Evolutionary conservation across 805 yeast genomes (phyloP), one percentile per base, ranked within the genome.

Genomic region (Tanozyma kutaoensis): DNA sequence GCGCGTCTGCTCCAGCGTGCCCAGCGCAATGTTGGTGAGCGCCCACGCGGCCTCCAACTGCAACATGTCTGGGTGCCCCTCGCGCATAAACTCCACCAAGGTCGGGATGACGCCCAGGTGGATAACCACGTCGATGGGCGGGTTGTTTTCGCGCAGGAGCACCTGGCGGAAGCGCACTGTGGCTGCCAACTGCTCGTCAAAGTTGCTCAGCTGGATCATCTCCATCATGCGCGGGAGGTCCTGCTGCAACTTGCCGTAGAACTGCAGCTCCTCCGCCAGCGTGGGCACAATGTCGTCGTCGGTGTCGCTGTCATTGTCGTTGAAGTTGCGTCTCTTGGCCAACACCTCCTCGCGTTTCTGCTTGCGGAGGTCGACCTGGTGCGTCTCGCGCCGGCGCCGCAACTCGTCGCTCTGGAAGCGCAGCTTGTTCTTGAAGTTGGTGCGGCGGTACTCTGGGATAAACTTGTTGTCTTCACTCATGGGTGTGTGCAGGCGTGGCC

Each of bases 21-120:
- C 98, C 4, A 95, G 82, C 14, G 97, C 97, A 52, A 91, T 88
- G 51, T 91, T 91, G 27, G 98, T 91, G 41, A 91, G 69, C n/a
- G 97, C 97, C 98, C 98, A 91, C 7, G 98, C 96, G 9, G 97
- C 95, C 62, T 91, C 98, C 43, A 91, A 71, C 58, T 88, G 97
- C 43, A 91, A 66, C 66, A 80, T 72, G 44, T 81, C 85, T 3
- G 86, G 81, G 39, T 81, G 85, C 28, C 70, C 63, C 20, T 46
- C 48, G 33, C 63, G 60, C 85, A 91, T 78, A 43, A 86, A 84
- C 42, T 70, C 75, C 29, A 91, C 95, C 50, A 91, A 69, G 28
- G 76, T 75, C 32, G 96, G 93, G 28, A 91, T 91, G 19, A 88
- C 95, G 24, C 97, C 97, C 28, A 86, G 68, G 49, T 81, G 79